Base-by-base conservation (phyloP, 208 protist genomes). In the Trypanosoma mega region DNA sequence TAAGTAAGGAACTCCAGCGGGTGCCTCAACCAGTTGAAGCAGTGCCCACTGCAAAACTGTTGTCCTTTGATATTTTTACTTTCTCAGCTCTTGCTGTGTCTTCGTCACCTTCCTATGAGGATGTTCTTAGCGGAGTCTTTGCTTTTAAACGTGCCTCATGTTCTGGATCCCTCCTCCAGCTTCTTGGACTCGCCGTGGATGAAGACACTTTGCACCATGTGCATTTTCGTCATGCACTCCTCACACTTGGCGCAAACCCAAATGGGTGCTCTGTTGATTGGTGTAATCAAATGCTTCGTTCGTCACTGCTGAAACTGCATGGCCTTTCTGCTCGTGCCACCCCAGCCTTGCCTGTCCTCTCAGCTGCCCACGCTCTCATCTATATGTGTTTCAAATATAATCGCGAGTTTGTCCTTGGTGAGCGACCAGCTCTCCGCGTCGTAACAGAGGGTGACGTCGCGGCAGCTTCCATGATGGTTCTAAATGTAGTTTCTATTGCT, bases 351-450 rank as follows among this genome's bases (percentile, higher is more conserved):
- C 18, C 60, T 21, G 73, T 64, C 1, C 60, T 61, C 24, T 67
- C 67, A 16, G 52, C 60, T 16, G 24, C 52, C 8, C 63, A 74
- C 50, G 45, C 53, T 31, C 27, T 71, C 37, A 16, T 70, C 26
- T 72, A 76, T n/a, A 24, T 92, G 29, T 88, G 77, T 29, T 63
- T 80, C 11, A 74, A 82, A 53, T 95, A 92, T 72, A 95, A 95
- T 64, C 72, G 45, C 18, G 85, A 95, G 69, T 75, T 90, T 55
- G 80, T 91, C 26, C 62, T 80, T 21, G 84, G 80, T 0, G 64
- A 74, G 41, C 74, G 85, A 14, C 74, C 84, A 16, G 71, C 76
- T 11, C 59, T 95, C 29, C 85, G 85, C 4, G 72, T 85, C 57
- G 69, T 95, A 37, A 66, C 75, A 2, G 82, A 92, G 55, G 80